These are phyloP conservation scores for Boletus rubropictus DNA, from an alignment of 768 basidiomycete genomes.

Conservation along the genomic window DNA sequence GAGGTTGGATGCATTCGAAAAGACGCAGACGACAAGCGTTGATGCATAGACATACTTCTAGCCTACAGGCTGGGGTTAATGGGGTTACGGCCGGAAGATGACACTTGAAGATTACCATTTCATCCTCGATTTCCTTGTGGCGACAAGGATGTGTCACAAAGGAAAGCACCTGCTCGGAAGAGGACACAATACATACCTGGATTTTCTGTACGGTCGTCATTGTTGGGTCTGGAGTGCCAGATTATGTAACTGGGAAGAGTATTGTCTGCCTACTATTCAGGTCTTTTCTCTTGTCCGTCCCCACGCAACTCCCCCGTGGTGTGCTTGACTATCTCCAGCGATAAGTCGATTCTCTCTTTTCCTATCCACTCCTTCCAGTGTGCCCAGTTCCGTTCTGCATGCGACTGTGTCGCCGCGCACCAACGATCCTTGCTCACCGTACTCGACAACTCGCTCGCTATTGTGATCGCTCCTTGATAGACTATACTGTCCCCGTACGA, in stretches of 20 bases:
- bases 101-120: constrained; percentile 64
- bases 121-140: constrained; percentile 87
- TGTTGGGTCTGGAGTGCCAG: neutral
- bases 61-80: constrained; percentile 43
- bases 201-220: constrained; percentile 93
- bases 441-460: constrained; percentile 20
- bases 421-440: constrained; percentile 24
- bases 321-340: constrained; percentile 2
- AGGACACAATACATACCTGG: constrained; percentile 54
- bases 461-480: constrained; percentile 17
- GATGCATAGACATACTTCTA: constrained; percentile 56
- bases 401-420: constrained; percentile 33
- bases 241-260: constrained; percentile 11
- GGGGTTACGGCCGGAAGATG: constrained; percentile 17
- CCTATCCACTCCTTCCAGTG: constrained; percentile 19
- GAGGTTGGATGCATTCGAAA: constrained; percentile 12
- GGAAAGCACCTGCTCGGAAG: constrained; percentile 14
- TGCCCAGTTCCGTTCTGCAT: constrained; percentile 18
- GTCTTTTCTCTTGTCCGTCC: constrained; percentile 8
- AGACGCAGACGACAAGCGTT: constrained; percentile 7
- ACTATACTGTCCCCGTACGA: constrained; percentile 11
- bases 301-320: constrained; percentile 6
- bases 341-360: constrained; percentile 21
- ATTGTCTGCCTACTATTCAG: neutral
- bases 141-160: constrained; percentile 11